These are phyloP conservation scores for Syncephalastrum racemosum DNA, from an alignment of 371 early-diverging fungal genomes.

Conservation along the genomic window DNA sequence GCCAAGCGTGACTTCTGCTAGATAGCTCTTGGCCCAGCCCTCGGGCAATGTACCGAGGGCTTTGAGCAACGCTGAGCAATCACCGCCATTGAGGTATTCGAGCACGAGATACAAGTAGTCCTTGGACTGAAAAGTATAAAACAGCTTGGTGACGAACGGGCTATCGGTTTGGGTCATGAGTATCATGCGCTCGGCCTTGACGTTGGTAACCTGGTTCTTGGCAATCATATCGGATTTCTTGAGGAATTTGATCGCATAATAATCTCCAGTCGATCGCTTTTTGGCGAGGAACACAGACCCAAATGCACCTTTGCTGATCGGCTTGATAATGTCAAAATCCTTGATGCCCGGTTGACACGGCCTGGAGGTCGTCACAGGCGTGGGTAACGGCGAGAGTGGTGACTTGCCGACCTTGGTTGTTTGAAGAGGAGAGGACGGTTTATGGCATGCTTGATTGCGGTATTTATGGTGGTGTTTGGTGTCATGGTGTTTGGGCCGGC, in stretches of 20 bases:
- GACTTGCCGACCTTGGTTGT: slow-evolving; percentile 21
- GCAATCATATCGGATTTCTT: slow-evolving; percentile 90
- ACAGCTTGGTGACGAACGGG: slow-evolving; percentile 93
- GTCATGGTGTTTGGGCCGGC: slow-evolving; percentile 6
- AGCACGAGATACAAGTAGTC: slow-evolving; percentile 93
- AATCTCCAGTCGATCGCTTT: slow-evolving; percentile 82
- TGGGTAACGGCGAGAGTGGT: slow-evolving; percentile 50
- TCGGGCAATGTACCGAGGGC: slow-evolving; percentile 84
- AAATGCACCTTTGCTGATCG: slow-evolving; percentile 91
- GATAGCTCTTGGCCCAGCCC: slow-evolving; percentile 90
- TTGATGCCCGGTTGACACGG: slow-evolving; percentile 75
- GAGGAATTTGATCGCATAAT: slow-evolving; percentile 88
- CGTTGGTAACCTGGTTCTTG: slow-evolving; percentile 90
- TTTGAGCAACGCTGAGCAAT: slow-evolving; percentile 91
- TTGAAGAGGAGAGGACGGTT: no score
- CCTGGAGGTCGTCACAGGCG: slow-evolving; percentile 31
- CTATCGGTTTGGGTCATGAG: slow-evolving; percentile 83
- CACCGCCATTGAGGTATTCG: slow-evolving; percentile 97
- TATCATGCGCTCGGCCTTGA: slow-evolving; percentile 87
- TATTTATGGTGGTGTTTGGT: not conserved
- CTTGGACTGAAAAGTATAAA: slow-evolving; percentile 90
- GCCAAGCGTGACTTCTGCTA: slow-evolving; percentile 92
- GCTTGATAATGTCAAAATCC: slow-evolving; percentile 91
- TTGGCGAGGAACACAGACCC: slow-evolving; percentile 89
- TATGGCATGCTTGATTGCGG: not conserved